Base-by-base conservation (phyloP, 805 yeast species). In the Ogataea salicorniae region DNA sequence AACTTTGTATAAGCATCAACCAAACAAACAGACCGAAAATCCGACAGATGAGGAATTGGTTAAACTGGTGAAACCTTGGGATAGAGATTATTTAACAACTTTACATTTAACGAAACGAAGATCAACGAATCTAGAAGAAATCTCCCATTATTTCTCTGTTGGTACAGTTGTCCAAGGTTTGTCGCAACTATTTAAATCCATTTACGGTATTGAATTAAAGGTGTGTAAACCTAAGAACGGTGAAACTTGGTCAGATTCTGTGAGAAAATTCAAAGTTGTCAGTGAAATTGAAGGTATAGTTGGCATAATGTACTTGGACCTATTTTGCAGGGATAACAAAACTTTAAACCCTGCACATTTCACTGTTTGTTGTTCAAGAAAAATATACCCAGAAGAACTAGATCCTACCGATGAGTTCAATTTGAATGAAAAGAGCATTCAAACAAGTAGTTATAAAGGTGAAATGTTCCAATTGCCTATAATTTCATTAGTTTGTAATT, bases 311-410 rank as follows among this genome's bases (percentile, higher is more conserved):
- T 94, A 94, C 62, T 78, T 95, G 56, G 99, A 94, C 63, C 72
- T 94, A 45, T 87, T 92, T 72, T 84, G 85, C 53, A 75, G 96
- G 46, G 74, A 73, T 8, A 84, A 84, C 14, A 87, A 87, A 64
- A 79, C 86, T 1, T 82, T 88, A 1, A 81, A 84, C 49, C 97
- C 99, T 1, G 95, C 98, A 0, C 99, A 94, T 67, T 94, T 88
- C 68, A 94, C 98, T 0, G 87, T 94, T 7, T 89, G 94, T 52
- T 94, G 98, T 59, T 87, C 96, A n/a, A 76, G 98, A 55, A 79
- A 81, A 58, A 77, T 89, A 15, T 81, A 82, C 57, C 73, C 75
- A 0, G 76, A 74, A 45, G 85, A 81, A 56, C 62, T 68, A 46
- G 64, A 62, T 39, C 68, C 64, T 7, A 73, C 73, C 18, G 69